Conservation (phyloP, 352 stramenopile genomes). For the Aphanomyces stellatus region DNA sequence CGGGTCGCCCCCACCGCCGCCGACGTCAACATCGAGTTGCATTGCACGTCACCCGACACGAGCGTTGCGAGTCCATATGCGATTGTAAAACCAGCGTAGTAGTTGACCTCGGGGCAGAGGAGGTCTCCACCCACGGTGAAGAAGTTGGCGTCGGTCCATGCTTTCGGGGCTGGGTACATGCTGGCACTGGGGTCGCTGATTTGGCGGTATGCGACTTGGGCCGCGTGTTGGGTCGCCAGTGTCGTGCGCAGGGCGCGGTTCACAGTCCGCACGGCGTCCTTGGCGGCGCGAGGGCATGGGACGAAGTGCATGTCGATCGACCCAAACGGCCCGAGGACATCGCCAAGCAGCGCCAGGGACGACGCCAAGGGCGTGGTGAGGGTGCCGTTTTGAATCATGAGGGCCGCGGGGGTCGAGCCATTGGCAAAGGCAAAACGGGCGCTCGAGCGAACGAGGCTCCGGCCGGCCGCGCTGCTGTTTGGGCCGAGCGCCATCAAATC, state of each 20-base stretch:
- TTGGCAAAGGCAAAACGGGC: constrained; percentile 3
- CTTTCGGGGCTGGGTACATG: no score
- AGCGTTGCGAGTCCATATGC: no score
- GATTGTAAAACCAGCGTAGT: no score
- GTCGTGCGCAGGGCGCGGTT: not conserved
- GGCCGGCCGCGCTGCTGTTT: not conserved
- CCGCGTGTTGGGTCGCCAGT: no score
- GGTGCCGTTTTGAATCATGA: not conserved
- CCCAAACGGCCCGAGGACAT: not conserved
- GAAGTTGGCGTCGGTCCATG: no score
- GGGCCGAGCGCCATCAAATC: not conserved
- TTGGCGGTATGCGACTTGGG: no score
- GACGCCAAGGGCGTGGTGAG: not conserved
- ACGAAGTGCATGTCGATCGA: constrained; percentile 1
- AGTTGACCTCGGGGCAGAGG: no score
- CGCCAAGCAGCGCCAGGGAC: not conserved
- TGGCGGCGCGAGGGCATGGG: not conserved
- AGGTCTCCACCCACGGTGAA: no score
- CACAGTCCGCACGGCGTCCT: not conserved
- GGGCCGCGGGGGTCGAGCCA: not conserved
- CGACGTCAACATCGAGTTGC: no score
- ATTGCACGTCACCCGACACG: no score
- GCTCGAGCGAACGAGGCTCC: not conserved
- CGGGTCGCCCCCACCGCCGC: no score
- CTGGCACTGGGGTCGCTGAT: no score